Evolutionary conservation across 306 rosid genomes (phyloP), one percentile per base, ranked within the genome.

Genomic region (Acacia melanoxylon): DNA sequence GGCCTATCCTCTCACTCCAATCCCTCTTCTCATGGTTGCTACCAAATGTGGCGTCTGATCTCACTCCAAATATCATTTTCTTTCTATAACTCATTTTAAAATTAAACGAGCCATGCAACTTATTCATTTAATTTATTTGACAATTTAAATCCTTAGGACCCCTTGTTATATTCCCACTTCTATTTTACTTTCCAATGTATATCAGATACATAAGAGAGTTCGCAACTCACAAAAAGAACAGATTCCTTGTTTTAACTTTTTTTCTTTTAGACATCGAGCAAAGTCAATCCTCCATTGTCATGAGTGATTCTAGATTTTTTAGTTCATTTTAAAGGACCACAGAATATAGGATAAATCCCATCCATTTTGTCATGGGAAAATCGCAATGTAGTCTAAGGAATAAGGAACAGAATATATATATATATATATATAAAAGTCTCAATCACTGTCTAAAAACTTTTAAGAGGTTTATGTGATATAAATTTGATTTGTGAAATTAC

Each of bases 301-400:
- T 13, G 0, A 44, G 75, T 13, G 56, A 35, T 24, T 44, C n/a
- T 71, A 25, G 22, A 45, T 11, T 24, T 22, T 22, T 11, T 25
- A 44, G 58, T 71, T 45, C 6, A 13, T 24, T 19, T 22, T 0
- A 3, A 71, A 71, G 40, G n/a, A 25, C 33, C 74, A 22, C 2
- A 42, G 22, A 12, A 44, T 69, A 45, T 22, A 44, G 54, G 22
- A 13, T 41, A 69, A 41, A 70, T 70, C 6, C 74, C 61, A 16
- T 8, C 59, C 72, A 93, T 91, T 97, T 95, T 46, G 13, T 13
- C 10, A 44, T 44, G 48, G 41, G 41, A 37, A 37, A 37, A 37
- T 37, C 1, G 8, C 41, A 37, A 6, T 6, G 0, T 37, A 37
- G 1, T 37, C 41, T 6, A 37, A 37, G 41, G 41, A 37, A 37